Evolutionary conservation across 257 asterid species (phyloP).

Genomic region (Avicennia marina): DNA sequence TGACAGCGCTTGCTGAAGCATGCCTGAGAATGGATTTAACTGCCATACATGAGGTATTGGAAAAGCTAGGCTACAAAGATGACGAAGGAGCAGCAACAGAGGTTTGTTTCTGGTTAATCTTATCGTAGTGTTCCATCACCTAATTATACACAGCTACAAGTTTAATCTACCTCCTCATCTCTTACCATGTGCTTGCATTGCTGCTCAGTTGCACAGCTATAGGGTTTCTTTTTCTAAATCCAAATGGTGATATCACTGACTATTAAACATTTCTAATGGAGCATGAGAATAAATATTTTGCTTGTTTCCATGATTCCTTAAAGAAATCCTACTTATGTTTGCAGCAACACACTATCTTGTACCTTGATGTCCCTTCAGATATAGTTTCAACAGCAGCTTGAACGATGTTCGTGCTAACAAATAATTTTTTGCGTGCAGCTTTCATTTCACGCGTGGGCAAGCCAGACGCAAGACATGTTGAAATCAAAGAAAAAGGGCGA

Average conservation of each 20-base stretch:
- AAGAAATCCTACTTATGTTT: too few species aligned
- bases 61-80: constrained; percentile 64
- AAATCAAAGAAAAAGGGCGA: constrained; percentile 70
- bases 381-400: too few species aligned
- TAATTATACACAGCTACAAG: not conserved
- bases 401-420: constrained; percentile 12
- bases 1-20: constrained; percentile 61
- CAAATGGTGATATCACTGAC: too few species aligned
- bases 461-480: constrained; percentile 71
- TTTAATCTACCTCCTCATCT: too few species aligned
- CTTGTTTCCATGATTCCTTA: too few species aligned
- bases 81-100: constrained; percentile 74
- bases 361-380: too few species aligned
- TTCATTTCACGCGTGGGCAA: constrained; percentile 76
- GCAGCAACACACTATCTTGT: too few species aligned
- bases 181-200: too few species aligned
- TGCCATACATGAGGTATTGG: constrained; percentile 63
- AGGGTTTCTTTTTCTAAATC: too few species aligned
- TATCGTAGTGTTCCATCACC: not conserved
- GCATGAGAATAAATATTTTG: too few species aligned
- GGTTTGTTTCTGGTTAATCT: constrained; percentile 28
- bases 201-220: too few species aligned
- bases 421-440: constrained; percentile 34
- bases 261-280: too few species aligned
- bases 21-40: constrained; percentile 67